These are phyloP conservation scores for Prunus salicina DNA, from an alignment of 306 rosid species.

Conservation along the genomic window DNA sequence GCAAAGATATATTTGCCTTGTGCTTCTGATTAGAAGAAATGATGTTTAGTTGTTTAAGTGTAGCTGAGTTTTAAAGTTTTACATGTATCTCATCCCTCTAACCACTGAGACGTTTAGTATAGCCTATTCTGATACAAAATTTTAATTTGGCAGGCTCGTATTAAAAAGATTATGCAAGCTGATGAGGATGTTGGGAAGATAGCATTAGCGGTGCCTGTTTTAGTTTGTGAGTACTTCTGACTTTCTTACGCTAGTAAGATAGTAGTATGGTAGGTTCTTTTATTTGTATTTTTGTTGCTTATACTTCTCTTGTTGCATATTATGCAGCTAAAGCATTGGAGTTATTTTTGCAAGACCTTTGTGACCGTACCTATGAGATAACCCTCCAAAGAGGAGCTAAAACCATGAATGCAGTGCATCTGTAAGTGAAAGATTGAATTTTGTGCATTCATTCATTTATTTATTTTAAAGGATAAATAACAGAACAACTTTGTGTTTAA, in stretches of 20 bases:
- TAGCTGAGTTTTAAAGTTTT: neutral
- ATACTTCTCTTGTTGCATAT: constrained; percentile 21
- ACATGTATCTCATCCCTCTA: neutral
- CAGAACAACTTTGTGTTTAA: neutral
- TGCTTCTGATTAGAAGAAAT: neutral
- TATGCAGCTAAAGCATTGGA: constrained; percentile 91
- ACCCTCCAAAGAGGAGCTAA: constrained; percentile 97
- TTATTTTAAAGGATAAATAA: neutral
- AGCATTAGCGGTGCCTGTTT: constrained; percentile 93
- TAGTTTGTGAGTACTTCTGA: constrained; percentile 74
- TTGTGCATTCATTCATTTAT: neutral
- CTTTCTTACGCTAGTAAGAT: constrained; percentile 9
- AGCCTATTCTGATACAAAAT: constrained; percentile 24
- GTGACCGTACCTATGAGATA: constrained; percentile 92
- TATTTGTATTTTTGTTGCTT: constrained; percentile 14
- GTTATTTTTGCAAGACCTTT: constrained; percentile 92
- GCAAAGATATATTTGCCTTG: neutral
- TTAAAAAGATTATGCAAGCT: constrained; percentile 97
- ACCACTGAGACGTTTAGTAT: constrained; percentile 5
- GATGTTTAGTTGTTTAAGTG: neutral
- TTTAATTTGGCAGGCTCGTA: constrained; percentile 63
- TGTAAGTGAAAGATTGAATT: constrained; percentile 51
- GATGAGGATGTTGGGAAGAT: constrained; percentile 97
- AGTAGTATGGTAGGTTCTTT: neutral
- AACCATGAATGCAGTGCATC: constrained; percentile 91